phyloP scores from a whole-genome alignment of 2,329 filamentous ascomycete species.

The Penicillium thymicola region DNA sequence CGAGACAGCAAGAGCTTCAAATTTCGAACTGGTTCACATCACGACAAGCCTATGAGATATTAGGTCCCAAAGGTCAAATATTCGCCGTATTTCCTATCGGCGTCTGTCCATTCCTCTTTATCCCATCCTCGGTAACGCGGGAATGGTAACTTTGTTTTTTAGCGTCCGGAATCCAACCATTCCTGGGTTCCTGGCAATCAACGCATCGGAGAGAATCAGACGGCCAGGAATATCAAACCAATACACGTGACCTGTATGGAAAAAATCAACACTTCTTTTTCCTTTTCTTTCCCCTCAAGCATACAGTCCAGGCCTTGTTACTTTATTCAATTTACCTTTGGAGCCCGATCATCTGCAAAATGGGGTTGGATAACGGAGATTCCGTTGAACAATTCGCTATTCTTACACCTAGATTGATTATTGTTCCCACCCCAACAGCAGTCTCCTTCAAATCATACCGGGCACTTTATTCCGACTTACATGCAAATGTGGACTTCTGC shows the following conservation, averaged over 20 bases:
- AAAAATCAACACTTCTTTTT: not conserved
- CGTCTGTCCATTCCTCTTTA: not conserved
- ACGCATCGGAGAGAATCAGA: not conserved
- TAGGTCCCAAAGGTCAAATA: not conserved
- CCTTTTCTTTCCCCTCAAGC: too few relatives aligned
- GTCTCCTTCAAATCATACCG: constrained; percentile 14
- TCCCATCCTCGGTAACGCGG: not conserved
- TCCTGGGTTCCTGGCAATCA: not conserved
- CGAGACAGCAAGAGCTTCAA: not conserved
- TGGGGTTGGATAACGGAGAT: not conserved
- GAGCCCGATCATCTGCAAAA: not conserved
- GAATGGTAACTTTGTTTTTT: not conserved
- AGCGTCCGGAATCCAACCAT: not conserved
- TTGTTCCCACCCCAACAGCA: constrained; percentile 21
- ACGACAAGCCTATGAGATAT: not conserved
- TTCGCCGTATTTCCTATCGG: not conserved
- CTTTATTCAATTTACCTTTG: not conserved
- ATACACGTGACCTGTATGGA: not conserved
- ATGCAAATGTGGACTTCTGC: constrained; percentile 18
- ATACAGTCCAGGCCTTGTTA: not conserved
- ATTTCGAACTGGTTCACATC: not conserved
- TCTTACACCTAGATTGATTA: constrained; percentile 17
- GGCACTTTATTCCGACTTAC: constrained; percentile 16
- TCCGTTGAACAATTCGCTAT: constrained; percentile 13
- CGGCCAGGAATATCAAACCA: not conserved